These are phyloP conservation scores for Hysterium pulicare DNA, from an alignment of 2,329 filamentous ascomycete genomes.

Conservation along the genomic window DNA sequence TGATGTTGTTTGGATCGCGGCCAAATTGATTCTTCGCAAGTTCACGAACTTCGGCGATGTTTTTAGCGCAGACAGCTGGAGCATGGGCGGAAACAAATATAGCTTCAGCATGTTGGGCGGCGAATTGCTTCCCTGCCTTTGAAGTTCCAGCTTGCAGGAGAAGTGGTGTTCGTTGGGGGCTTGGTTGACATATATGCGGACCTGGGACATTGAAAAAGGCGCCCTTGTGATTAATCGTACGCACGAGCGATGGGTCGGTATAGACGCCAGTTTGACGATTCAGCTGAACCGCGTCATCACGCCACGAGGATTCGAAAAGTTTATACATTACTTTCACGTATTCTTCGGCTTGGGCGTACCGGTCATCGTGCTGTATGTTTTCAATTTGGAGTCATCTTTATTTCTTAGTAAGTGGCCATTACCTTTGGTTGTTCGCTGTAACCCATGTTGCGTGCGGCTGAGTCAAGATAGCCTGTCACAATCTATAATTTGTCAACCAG, in stretches of 20 bases:
- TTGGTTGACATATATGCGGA: slow-evolving; percentile 63
- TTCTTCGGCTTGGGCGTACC: slow-evolving; percentile 67
- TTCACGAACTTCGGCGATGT: slow-evolving; percentile 60
- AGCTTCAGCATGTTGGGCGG: slow-evolving; percentile 66
- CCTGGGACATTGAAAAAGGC: slow-evolving; percentile 62
- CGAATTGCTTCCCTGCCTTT: slow-evolving; percentile 62
- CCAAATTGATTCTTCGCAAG: slow-evolving; percentile 53
- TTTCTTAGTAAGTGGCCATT: too few species aligned
- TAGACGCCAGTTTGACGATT: slow-evolving; percentile 60
- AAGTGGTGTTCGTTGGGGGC: slow-evolving; percentile 65
- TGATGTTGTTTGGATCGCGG: slow-evolving; percentile 59
- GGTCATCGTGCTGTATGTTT: slow-evolving; percentile 57
- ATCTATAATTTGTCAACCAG: slow-evolving; percentile 46
- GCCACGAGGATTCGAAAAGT: slow-evolving; percentile 65
- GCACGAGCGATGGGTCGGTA: slow-evolving; percentile 55
- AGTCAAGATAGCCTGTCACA: slow-evolving; percentile 66
- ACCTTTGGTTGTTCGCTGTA: slow-evolving; percentile 57
- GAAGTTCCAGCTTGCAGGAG: slow-evolving; percentile 69
- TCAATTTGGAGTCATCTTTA: too few species aligned
- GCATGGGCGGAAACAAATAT: slow-evolving; percentile 68
- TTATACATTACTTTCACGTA: slow-evolving; percentile 69
- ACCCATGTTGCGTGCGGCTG: slow-evolving; percentile 61
- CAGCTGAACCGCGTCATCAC: slow-evolving; percentile 61
- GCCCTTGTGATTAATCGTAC: slow-evolving; percentile 64
- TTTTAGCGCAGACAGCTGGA: slow-evolving; percentile 59